phyloP scores from a whole-genome alignment of 1,284 basidiomycete species.

The Melampsora americana region DNA sequence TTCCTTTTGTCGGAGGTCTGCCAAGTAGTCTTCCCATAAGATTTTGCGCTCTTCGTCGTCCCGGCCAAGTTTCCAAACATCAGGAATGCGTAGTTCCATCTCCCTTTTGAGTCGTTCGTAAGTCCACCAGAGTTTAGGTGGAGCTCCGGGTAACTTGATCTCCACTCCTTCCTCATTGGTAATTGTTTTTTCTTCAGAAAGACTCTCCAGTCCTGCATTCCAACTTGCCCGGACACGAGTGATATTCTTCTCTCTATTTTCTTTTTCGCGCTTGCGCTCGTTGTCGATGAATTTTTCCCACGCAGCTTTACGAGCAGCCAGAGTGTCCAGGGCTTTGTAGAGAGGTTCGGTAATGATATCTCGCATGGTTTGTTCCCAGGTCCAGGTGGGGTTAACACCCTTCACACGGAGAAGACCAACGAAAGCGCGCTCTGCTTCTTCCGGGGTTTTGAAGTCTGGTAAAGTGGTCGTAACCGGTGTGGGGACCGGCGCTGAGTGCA shows the following conservation, averaged over 20 bases:
- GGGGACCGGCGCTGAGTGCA: conserved; percentile 42
- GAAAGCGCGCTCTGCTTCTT: conserved; percentile 92
- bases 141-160: conserved; percentile 46
- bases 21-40: conserved; percentile 83
- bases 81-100: conserved; percentile 45
- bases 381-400: conserved; percentile 84
- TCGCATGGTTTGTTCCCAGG: conserved; percentile 97
- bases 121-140: conserved; percentile 53
- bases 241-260: conserved; percentile 48
- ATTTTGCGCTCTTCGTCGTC: conserved; percentile 75
- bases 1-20: conserved; percentile 77
- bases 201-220: conserved; percentile 46
- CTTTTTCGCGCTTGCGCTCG: conserved; percentile 47
- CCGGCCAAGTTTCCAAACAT: conserved; percentile 71
- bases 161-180: conserved; percentile 45
- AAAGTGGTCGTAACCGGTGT: conserved; percentile 65
- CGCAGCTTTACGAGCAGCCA: conserved; percentile 88
- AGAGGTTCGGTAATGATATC: conserved; percentile 95
- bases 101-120: conserved; percentile 49
- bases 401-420: conserved; percentile 80
- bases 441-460: conserved; percentile 76
- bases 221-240: conserved; percentile 47
- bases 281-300: conserved; percentile 58
- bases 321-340: conserved; percentile 87
- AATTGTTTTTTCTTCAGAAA: conserved; percentile 46